A percentile compares a stretch with the other conserved stretches of the same genome.
Conservation (phyloP, 371 early-diverging fungal species). For the Lichtheimia ornata region DNA sequence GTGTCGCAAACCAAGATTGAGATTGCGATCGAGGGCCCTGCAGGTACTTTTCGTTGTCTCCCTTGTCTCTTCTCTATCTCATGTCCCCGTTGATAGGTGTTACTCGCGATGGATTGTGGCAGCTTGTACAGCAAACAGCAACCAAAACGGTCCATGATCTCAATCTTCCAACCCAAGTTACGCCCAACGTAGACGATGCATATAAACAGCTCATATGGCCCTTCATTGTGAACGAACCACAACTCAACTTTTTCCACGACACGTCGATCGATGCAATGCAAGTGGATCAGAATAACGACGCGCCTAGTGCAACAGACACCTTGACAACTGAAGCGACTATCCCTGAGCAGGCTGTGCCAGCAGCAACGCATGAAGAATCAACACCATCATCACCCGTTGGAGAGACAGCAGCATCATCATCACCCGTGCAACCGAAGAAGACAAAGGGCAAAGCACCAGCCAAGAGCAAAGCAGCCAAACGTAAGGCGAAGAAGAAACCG, state of each 20-base stretch:
- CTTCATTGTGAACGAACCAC: slow-evolving; percentile 7
- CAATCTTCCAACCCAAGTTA: neutral
- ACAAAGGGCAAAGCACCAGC: neutral
- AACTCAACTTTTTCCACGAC: slow-evolving; percentile 6
- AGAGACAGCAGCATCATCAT: too few relatives aligned
- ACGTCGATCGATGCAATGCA: neutral
- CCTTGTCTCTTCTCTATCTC: neutral
- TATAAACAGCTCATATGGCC: slow-evolving; percentile 39
- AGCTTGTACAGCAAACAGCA: slow-evolving; percentile 1
- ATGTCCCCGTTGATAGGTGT: slow-evolving; percentile 2
- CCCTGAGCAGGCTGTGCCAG: neutral
- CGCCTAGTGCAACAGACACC: neutral
- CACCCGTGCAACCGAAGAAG: neutral
- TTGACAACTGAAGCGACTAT: neutral
- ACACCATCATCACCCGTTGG: neutral
- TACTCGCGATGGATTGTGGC: slow-evolving; percentile 5
- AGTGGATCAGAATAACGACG: neutral
- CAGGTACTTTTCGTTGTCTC: slow-evolving; percentile 2
- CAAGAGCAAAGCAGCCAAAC: slow-evolving; percentile 15
- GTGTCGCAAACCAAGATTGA: slow-evolving; percentile 8
- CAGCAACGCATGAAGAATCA: neutral
- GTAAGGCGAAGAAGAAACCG: slow-evolving; percentile 8
- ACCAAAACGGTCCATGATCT: neutral
- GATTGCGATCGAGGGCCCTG: slow-evolving; percentile 15
- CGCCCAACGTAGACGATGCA: slow-evolving; percentile 24